Evolutionary conservation across 169 alveolate genomes (phyloP).

Genomic region (Plasmodium chabaudi): DNA sequence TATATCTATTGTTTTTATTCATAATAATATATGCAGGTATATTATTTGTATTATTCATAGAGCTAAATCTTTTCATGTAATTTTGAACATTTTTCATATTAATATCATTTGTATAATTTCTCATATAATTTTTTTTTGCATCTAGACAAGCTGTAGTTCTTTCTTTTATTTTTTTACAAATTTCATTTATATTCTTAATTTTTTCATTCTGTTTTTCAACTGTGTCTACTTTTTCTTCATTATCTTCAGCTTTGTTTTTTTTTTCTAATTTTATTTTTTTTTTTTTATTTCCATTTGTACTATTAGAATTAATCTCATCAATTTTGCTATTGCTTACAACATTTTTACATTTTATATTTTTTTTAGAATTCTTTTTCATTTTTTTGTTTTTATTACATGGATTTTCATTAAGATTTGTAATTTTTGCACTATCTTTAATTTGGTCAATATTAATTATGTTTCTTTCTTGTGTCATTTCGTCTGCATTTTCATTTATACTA

Average conservation of each 20-base stretch:
- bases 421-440: background rate
- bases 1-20: slow-evolving; percentile 9
- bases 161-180: background rate
- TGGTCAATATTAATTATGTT: background rate
- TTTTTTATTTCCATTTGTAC: slow-evolving; percentile 7
- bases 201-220: no score
- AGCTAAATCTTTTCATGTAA: slow-evolving; percentile 19
- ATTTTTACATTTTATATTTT: slow-evolving; percentile 10
- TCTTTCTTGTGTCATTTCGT: background rate
- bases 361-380: slow-evolving; percentile 18
- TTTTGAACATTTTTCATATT: background rate
- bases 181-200: background rate
- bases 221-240: slow-evolving; percentile 11
- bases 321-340: background rate
- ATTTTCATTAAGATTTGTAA: background rate
- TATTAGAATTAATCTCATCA: background rate
- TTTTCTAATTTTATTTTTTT: background rate
- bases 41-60: slow-evolving; percentile 2
- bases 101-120: background rate
- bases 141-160: background rate
- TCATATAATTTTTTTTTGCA: background rate
- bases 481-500: background rate
- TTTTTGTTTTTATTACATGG: slow-evolving; percentile 10
- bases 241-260: background rate
- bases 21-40: background rate